Conservation (phyloP, 2,329 filamentous ascomycete genomes). For the Pyrenochaeta sp. region DNA sequence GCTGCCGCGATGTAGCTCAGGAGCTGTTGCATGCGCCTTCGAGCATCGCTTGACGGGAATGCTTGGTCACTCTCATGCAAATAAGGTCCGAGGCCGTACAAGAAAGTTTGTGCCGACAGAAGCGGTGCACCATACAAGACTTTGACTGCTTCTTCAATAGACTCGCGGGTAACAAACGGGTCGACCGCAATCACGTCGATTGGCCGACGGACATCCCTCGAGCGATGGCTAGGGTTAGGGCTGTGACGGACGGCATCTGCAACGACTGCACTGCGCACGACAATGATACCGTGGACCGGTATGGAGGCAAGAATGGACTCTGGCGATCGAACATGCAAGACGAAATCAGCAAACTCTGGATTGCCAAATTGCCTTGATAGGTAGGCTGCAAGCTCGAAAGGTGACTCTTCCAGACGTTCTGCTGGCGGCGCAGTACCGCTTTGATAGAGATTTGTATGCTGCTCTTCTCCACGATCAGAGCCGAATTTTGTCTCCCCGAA, state of each 20-base stretch:
- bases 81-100: conserved; percentile 41
- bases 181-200: conserved; percentile 39
- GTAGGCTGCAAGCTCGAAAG: conserved; percentile 44
- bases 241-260: conserved; percentile 39
- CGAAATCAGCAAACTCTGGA: conserved; percentile 47
- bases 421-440: conserved; percentile 23
- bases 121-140: conserved; percentile 49
- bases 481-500: conserved; percentile 30
- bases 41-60: conserved; percentile 38
- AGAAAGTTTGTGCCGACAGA: conserved; percentile 34
- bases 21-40: conserved; percentile 46
- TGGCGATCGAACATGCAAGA: conserved; percentile 45
- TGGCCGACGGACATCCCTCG: conserved; percentile 36
- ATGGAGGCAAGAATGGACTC: conserved; percentile 38
- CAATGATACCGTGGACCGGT: conserved; percentile 47
- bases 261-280: conserved; percentile 46
- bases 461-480: conserved; percentile 33
- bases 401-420: conserved; percentile 33
- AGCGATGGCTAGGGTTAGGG: conserved; percentile 25
- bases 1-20: conserved; percentile 72
- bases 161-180: conserved; percentile 38
- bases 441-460: conserved; percentile 23
- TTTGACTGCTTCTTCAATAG: conserved; percentile 47
- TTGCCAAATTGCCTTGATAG: conserved; percentile 45
- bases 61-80: conserved; percentile 31